Percentiles rank a stretch among this genome's conserved stretches.
Evolutionary conservation across 768 basidiomycete genomes (phyloP).

Genomic region (Phlegmacium glaucopus): DNA sequence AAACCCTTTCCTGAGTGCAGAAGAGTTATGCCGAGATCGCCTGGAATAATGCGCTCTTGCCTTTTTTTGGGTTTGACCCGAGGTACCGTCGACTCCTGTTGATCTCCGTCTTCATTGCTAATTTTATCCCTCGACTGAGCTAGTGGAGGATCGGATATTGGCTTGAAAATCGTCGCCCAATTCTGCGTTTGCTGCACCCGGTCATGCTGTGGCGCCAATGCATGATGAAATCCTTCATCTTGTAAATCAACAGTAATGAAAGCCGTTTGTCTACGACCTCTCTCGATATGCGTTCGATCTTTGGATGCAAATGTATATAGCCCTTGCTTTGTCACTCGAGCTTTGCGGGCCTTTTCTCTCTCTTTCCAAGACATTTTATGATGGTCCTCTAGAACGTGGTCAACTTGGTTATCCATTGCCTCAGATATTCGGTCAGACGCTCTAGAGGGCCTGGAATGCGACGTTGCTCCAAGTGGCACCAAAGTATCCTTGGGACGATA

Average conservation of each 20-base stretch:
- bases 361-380: conserved; percentile 25
- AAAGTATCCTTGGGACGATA: not conserved
- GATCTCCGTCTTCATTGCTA: not conserved
- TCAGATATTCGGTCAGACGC: conserved; percentile 11
- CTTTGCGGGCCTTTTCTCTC: conserved; percentile 26
- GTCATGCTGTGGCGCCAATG: conserved; percentile 22
- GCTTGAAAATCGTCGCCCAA: conserved; percentile 1
- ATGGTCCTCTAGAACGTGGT: not conserved
- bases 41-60: conserved; percentile 19
- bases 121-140: not conserved
- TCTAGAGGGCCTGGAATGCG: not conserved
- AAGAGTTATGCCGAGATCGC: conserved; percentile 51
- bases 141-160: not conserved
- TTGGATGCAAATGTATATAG: conserved; percentile 37
- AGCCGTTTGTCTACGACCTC: conserved; percentile 27
- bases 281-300: conserved; percentile 34
- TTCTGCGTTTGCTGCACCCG: not conserved
- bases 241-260: conserved; percentile 41
- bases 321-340: conserved; percentile 23
- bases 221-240: conserved; percentile 39
- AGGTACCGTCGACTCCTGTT: not conserved
- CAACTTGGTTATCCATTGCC: not conserved
- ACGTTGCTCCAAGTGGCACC: not conserved
- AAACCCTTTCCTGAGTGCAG: conserved; percentile 55
- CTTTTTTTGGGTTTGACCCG: conserved; percentile 3